Evolutionary conservation across 2,329 filamentous ascomycete genomes (phyloP).

Genomic region (Westerdykella ornata): DNA sequence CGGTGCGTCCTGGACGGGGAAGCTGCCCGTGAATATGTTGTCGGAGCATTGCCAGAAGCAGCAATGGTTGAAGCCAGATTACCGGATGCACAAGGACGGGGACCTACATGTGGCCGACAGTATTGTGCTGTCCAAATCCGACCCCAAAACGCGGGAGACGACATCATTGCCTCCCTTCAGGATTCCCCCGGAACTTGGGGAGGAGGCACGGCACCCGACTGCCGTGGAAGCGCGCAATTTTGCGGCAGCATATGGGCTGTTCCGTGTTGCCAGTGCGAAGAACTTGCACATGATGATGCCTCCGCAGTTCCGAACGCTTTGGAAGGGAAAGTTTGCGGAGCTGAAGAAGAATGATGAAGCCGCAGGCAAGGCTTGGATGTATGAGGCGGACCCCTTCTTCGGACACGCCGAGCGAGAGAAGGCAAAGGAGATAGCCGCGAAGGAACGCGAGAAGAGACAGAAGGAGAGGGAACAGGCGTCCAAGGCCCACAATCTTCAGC

Average conservation of each 20-base stretch:
- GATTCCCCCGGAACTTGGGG: constrained; percentile 67
- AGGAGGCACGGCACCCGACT: constrained; percentile 68
- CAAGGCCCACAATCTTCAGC: constrained; percentile 53
- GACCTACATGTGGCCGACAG: constrained; percentile 68
- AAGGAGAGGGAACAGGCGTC: constrained; percentile 52
- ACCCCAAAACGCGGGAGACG: constrained; percentile 75
- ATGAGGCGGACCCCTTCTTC: constrained; percentile 89
- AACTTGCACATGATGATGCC: constrained; percentile 93
- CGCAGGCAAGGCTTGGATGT: constrained; percentile 77
- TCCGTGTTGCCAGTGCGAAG: constrained; percentile 88
- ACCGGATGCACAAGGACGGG: constrained; percentile 70
- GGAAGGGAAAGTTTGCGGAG: constrained; percentile 79
- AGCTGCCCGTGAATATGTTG: constrained; percentile 86
- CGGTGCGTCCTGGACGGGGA: constrained; percentile 94
- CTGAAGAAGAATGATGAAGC: constrained; percentile 76
- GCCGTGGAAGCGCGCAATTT: constrained; percentile 89
- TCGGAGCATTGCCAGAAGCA: constrained; percentile 94
- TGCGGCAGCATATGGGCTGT: constrained; percentile 84
- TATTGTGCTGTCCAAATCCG: constrained; percentile 65
- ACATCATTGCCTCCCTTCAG: constrained; percentile 73
- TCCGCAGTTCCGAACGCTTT: constrained; percentile 79
- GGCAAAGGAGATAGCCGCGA: constrained; percentile 66
- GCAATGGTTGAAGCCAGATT: constrained; percentile 91
- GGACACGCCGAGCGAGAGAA: constrained; percentile 73
- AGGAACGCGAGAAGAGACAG: constrained; percentile 63